These are phyloP conservation scores for Thermochaetoides thermophila DNA, from an alignment of 495 filamentous ascomycete species.

Conservation along the genomic window DNA sequence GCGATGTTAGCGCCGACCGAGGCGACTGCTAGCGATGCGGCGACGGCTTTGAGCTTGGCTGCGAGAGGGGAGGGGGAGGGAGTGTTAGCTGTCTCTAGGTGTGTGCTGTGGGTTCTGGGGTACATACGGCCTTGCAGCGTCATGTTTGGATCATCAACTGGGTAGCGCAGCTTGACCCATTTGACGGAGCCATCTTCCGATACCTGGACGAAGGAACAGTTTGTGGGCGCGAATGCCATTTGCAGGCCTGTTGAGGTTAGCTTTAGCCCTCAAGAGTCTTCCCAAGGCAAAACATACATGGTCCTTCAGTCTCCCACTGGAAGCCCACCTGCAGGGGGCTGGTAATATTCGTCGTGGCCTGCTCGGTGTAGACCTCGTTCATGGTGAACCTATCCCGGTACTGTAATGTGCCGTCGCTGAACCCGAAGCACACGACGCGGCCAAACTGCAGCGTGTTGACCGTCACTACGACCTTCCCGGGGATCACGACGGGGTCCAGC, in stretches of 20 bases:
- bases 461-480: constrained; percentile 55
- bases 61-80: background rate
- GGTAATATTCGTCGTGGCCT: constrained; percentile 47
- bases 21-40: constrained; percentile 25
- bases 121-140: constrained; percentile 30
- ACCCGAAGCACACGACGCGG: constrained; percentile 50
- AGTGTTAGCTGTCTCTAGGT: background rate
- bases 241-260: constrained; percentile 37
- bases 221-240: constrained; percentile 59
- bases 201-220: constrained; percentile 48
- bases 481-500: constrained; percentile 46
- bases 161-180: constrained; percentile 47
- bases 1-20: constrained; percentile 31
- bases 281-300: constrained; percentile 25
- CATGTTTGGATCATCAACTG: constrained; percentile 23
- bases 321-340: constrained; percentile 61
- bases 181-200: constrained; percentile 50
- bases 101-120: no score
- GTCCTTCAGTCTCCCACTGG: constrained; percentile 38
- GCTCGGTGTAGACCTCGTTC: constrained; percentile 44
- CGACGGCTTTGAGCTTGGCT: constrained; percentile 26
- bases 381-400: constrained; percentile 62
- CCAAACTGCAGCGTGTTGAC: constrained; percentile 50
- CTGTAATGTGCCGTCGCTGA: constrained; percentile 62
- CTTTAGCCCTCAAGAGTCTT: constrained; percentile 12